Evolutionary conservation across 257 asterid species (phyloP), one percentile per base, ranked within the genome.

Genomic region (Solanum sitiens): DNA sequence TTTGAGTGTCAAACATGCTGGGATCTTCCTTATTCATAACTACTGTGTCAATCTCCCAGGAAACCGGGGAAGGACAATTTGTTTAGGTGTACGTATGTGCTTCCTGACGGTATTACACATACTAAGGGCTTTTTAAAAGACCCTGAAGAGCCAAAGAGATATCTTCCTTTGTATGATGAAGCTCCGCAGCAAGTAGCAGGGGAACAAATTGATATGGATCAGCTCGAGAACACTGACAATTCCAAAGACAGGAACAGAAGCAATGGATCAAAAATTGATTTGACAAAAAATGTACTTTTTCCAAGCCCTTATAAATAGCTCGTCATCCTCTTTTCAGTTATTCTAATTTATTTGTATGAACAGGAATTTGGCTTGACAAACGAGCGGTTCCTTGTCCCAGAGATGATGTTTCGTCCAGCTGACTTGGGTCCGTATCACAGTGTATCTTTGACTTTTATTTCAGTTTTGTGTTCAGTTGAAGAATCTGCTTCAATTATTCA

Each of bases 311-410:
- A 59, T 23, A 59, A 68, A 25, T 86, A 83, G 63, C 35, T 87
- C 16, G 15, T 86, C 65, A 44, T 20, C 88, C 25, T 71, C 37
- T 20, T 87, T 20, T 50, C 83, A 75, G 8, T n/a, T 65, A 33
- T 74, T 87, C 27, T 88, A 63, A 35, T 88, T 87, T 40, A 35
- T 68, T 75, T 79, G 83, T 87, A 84, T 85, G 67, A 84, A 87
- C 94, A 95, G 99, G 99, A 97, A 89, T 95, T 97, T 90, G 86
- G 92, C 91, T 89, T 97, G 94, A 93, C 99, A 77, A 97, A 97
- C 91, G 99, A 97, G 91, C 92, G 98, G 89, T 97, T 97, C 91
- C 95, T 97, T 88, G 99, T 95, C 68, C 99, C 99, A 0, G 98
- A 97, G 94, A 97, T 97, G 98, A 92, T 97, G 85, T 95, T 94